Base-by-base conservation (phyloP, 495 filamentous ascomycete species). In the Penicillium turbatum region DNA sequence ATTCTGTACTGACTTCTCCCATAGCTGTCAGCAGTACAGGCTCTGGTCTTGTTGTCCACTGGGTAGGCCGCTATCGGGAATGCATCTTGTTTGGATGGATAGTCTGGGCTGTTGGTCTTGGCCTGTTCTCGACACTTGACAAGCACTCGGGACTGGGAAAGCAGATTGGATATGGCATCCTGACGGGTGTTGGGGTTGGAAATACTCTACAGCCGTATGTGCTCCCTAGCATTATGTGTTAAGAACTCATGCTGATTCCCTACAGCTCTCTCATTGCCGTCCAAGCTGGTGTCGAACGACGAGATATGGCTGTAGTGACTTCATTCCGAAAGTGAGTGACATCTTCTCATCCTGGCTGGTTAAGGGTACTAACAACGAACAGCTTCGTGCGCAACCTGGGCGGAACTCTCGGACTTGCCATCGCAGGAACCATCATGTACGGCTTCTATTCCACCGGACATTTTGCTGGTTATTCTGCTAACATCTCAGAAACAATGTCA, bases 241-340 rank as follows among this genome's bases (percentile, higher is more conserved):
- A n/a, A 41, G 9, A n/a, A 11, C 24, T 6, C 9, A 4, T n/a
- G 16, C 27, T 35, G 37, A 16, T 27, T 48, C 42, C 50, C 57
- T 48, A 35, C 29, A 66, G 67, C 8, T 51, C 76, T 19, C 68
- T 81, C 0, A 77, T 81, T 31, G 78, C 78, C 9, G 66, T 79
- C 13, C 78, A 81, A 60, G 78, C 78, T 6, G 77, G 78, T 1
- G 78, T 80, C 19, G 72, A 73, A 17, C 64, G 78, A 59, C 64
- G 70, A 24, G 76, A 82, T 29, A 82, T 80, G 78, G 79, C 79
- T 15, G 74, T 81, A 7, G 74, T 80, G 12, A 82, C 79, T 6
- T 69, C 74, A 5, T 78, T 78, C 52, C 66, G 79, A 30, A 82
- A 80, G 78, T 80, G 61, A 50, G 72, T 56, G 19, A n/a, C 10